These are phyloP conservation scores for Candida ascalaphidarum DNA, from an alignment of 805 yeast genomes.

Conservation along the genomic window DNA sequence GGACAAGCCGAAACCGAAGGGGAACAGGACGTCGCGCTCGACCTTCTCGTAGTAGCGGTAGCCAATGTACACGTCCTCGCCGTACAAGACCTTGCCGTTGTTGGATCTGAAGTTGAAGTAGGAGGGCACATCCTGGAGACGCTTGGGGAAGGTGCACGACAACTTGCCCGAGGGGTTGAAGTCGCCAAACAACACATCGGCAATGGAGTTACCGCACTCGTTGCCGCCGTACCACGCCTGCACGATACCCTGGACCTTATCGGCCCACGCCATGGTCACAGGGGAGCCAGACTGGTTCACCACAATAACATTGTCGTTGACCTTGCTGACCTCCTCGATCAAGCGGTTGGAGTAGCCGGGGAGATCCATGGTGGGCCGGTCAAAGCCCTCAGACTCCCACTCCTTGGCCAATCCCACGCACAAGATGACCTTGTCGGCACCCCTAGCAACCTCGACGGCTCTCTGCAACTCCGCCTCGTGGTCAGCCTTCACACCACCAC, in stretches of 20 bases:
- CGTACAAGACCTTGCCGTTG: slow-evolving; percentile 48
- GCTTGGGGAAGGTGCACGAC: slow-evolving; percentile 46
- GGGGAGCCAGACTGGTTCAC: slow-evolving; percentile 59
- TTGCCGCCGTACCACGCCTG: slow-evolving; percentile 54
- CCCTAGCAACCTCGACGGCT: slow-evolving; percentile 43
- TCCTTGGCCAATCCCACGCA: slow-evolving; percentile 44
- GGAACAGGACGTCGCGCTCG: slow-evolving; percentile 40
- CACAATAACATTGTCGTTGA: slow-evolving; percentile 42
- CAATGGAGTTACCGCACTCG: slow-evolving; percentile 51
- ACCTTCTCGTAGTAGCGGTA: slow-evolving; percentile 52
- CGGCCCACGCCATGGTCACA: slow-evolving; percentile 47
- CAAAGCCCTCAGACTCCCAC: slow-evolving; percentile 56
- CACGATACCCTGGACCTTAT: slow-evolving; percentile 32
- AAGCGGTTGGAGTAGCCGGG: slow-evolving; percentile 42
- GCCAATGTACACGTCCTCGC: slow-evolving; percentile 61
- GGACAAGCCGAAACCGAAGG: slow-evolving; percentile 59
- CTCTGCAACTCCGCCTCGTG: slow-evolving; percentile 14
- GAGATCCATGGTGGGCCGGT: slow-evolving; percentile 40
- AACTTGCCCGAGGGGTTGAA: slow-evolving; percentile 54
- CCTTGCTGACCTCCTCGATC: slow-evolving; percentile 34
- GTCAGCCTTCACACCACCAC: slow-evolving; percentile 11
- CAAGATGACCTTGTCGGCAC: slow-evolving; percentile 45
- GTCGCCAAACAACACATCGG: slow-evolving; percentile 54
- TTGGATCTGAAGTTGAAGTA: slow-evolving; percentile 42
- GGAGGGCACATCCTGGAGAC: slow-evolving; percentile 47